Base-by-base conservation (phyloP, 306 rosid species). In the Mimosa bimucronata region DNA sequence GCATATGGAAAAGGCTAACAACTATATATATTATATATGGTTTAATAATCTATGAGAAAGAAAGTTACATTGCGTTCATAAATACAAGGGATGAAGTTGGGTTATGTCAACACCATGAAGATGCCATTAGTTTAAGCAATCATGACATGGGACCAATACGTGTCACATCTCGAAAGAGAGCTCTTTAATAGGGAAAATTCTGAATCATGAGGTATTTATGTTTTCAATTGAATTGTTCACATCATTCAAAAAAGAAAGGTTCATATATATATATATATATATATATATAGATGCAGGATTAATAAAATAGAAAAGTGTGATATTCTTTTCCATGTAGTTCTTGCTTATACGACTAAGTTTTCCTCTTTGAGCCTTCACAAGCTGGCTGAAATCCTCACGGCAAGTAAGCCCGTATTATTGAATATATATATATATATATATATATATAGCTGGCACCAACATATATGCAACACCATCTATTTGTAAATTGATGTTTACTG, bases 71-170 rank as follows among this genome's bases (percentile, higher is more conserved):
- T 9, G 61, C 8, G 61, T 41, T 76, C n/a, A n/a, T n/a, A 30
- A 44, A 42, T 44, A 28, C 61, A 76, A 62, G 60, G 71, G 62
- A 61, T 62, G 60, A 61, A 42, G 41, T 44, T 4, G 64, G 79
- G 72, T 76, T 62, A 44, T 62, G 72, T 62, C 72, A 76, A 76
- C 42, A 61, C n/a, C 66, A 61, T 55, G 19, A 64, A 62, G 71
- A 62, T 62, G 71, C 79, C 61, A 61, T n/a, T 18, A 76, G 15
- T 44, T 62, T 62, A 76, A 76, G 79, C 79, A 62, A 76, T 19
- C 79, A 42, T 76, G 79, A 76, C 72, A 76, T 42, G 79, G 34
- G 29, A 76, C 71, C 79, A 60, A 76, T 61, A 76, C 31, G 28
- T 41, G 71, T 64, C 79, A 62, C 79, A 45, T 76, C 79, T 44